These are phyloP conservation scores for Thielaviopsis euricoi DNA, from an alignment of 2,329 filamentous ascomycete species.

Conservation along the genomic window DNA sequence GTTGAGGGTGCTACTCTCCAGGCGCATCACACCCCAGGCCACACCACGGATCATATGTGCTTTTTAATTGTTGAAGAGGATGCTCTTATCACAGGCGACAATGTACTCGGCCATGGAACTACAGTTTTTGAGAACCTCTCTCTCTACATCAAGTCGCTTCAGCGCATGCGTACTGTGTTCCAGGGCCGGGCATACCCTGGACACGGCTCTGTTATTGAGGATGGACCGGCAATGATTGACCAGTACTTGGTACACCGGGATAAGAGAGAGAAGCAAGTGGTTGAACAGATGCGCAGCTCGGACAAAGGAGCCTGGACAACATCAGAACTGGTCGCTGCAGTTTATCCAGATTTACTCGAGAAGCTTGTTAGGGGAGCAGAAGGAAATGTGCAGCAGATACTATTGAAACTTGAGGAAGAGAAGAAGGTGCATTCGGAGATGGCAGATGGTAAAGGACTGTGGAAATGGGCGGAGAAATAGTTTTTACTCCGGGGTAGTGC, in stretches of 20 bases:
- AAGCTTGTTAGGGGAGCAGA: constrained; percentile 61
- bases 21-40: constrained; percentile 47
- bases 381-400: constrained; percentile 58
- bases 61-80: constrained; percentile 64
- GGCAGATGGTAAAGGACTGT: neutral
- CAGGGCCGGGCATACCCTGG: constrained; percentile 65
- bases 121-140: constrained; percentile 67
- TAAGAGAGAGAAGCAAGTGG: constrained; percentile 62
- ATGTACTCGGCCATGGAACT: constrained; percentile 74
- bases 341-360: constrained; percentile 68
- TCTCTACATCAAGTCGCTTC: constrained; percentile 51
- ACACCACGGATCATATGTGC: constrained; percentile 68
- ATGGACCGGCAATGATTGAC: constrained; percentile 52
- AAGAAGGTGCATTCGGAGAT: constrained; percentile 38
- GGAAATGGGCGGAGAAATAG: neutral
- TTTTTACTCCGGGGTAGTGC: constrained; percentile 14
- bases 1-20: constrained; percentile 48
- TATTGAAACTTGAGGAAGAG: constrained; percentile 63
- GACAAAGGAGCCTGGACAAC: constrained; percentile 38
- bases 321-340: constrained; percentile 72
- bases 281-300: constrained; percentile 37
- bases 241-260: constrained; percentile 76
- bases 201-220: constrained; percentile 63
- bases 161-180: constrained; percentile 47
- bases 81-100: constrained; percentile 78